Percentiles rank a stretch among this genome's conserved stretches.
These are phyloP conservation scores for Aspergillus avenaceus DNA, from an alignment of 495 filamentous ascomycete genomes.

Conservation along the genomic window DNA sequence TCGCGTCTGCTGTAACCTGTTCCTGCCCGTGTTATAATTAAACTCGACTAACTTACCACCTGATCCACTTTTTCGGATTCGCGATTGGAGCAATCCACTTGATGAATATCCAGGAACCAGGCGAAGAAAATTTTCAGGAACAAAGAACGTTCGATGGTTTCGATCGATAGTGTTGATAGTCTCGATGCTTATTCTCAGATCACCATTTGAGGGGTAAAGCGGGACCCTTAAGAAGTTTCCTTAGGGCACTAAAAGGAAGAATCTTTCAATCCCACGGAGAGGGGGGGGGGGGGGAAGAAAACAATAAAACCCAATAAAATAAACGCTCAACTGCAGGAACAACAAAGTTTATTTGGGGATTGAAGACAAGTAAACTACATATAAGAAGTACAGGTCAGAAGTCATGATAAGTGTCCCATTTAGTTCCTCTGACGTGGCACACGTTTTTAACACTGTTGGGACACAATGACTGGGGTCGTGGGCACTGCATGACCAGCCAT, in stretches of 20 bases:
- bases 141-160: background rate
- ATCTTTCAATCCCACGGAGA: no score
- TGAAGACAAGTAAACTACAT: background rate
- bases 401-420: background rate
- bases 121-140: background rate
- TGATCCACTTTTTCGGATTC: background rate
- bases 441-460: background rate
- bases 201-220: background rate
- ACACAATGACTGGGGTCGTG: background rate
- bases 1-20: no score
- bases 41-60: background rate
- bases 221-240: background rate
- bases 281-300: background rate
- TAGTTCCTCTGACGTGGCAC: constrained; percentile 1
- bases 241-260: no score
- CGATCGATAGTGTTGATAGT: background rate
- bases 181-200: background rate
- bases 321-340: constrained; percentile 11
- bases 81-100: background rate
- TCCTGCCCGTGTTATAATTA: background rate
- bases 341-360: constrained; percentile 3
- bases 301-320: background rate
- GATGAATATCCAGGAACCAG: background rate
- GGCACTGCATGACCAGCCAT: background rate
- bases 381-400: background rate